phyloP scores from a whole-genome alignment of 108 stramenopile species.

The Pseudonitzschia delicatissima region DNA sequence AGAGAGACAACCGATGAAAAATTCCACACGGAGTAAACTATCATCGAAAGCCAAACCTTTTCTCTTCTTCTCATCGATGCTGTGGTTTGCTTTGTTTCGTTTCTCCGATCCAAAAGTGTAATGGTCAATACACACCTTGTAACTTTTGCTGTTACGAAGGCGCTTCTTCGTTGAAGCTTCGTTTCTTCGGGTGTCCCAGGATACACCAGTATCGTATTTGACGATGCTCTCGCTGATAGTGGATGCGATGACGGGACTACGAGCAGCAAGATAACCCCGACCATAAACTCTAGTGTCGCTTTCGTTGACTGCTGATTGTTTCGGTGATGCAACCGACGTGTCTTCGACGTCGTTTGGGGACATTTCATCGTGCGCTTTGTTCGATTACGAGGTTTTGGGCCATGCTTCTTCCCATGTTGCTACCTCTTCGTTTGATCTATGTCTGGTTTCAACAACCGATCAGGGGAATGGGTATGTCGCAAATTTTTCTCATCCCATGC shows the following conservation, averaged over 20 bases:
- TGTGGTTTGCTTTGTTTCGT: not conserved
- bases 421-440: slow-evolving; percentile 12
- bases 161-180: slow-evolving; percentile 26
- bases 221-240: not conserved
- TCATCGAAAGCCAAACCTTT: too few species aligned
- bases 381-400: not conserved
- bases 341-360: slow-evolving; percentile 12
- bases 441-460: slow-evolving; percentile 13
- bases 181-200: slow-evolving; percentile 20
- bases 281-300: not conserved
- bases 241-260: not conserved
- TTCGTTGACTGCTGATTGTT: slow-evolving; percentile 29
- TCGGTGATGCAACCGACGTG: slow-evolving; percentile 1
- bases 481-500: slow-evolving; percentile 16
- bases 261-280: not conserved
- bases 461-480: not conserved
- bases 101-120: slow-evolving; percentile 3
- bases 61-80: too few species aligned
- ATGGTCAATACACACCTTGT: slow-evolving; percentile 17
- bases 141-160: slow-evolving; percentile 25
- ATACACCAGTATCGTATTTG: not conserved
- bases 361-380: slow-evolving; percentile 11
- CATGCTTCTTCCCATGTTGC: not conserved
- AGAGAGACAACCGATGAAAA: too few species aligned
- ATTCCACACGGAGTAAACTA: too few species aligned